phyloP scores from a whole-genome alignment of 73 alveolate species.

The Loxodes magnus region DNA sequence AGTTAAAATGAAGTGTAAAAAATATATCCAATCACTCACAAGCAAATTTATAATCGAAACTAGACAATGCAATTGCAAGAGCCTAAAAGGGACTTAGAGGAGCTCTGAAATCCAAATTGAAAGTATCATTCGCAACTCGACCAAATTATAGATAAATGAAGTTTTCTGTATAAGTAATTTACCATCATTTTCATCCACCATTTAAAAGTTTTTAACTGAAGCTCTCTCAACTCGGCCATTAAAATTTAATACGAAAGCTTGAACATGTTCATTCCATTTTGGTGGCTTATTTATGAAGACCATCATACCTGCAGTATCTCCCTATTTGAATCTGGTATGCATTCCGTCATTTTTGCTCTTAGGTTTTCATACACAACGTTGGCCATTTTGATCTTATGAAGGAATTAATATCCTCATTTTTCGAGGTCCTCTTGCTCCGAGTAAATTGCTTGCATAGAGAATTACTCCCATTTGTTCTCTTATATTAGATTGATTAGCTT shows the following conservation, averaged over 20 bases:
- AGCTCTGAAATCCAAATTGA: constrained; percentile 66
- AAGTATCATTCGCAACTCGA: constrained; percentile 56
- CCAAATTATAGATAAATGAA: constrained; percentile 67
- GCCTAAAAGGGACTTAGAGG: constrained; percentile 71
- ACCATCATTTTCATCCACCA: constrained; percentile 61
- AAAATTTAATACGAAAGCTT: constrained; percentile 77
- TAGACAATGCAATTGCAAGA: constrained; percentile 57
- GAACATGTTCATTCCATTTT: constrained; percentile 75
- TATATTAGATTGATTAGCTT: constrained; percentile 29
- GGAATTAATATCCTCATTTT: constrained; percentile 76
- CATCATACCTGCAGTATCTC: constrained; percentile 27
- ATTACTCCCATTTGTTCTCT: constrained; percentile 59
- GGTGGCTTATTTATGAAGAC: constrained; percentile 71
- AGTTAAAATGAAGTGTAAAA: too few relatives aligned
- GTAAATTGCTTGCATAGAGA: constrained; percentile 57
- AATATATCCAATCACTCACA: constrained; percentile 74
- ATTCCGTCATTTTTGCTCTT: constrained; percentile 40
- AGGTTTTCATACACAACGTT: constrained; percentile 32
- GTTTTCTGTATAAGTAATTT: too few relatives aligned
- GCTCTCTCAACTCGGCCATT: constrained; percentile 85
- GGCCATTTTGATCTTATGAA: constrained; percentile 25
- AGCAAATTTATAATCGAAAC: constrained; percentile 74
- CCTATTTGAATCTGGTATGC: constrained; percentile 32
- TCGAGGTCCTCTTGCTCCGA: constrained; percentile 84
- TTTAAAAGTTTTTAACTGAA: constrained; percentile 70